A percentile compares a stretch with the other conserved stretches of the same genome.
Evolutionary conservation across 768 basidiomycete species (phyloP).

Genomic region (Trametes elegans): DNA sequence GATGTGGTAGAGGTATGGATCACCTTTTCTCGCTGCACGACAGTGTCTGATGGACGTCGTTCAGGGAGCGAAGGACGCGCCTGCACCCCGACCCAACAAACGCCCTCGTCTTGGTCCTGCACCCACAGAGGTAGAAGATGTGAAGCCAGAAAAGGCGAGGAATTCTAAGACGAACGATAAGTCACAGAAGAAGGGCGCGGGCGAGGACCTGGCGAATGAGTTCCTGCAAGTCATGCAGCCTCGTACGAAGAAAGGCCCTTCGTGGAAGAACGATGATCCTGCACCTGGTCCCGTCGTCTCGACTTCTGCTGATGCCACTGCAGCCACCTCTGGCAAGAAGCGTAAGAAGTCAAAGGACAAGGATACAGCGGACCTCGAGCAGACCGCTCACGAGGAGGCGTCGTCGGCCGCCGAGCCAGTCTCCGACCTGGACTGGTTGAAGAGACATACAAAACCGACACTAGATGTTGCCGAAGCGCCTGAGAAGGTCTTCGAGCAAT

Average conservation of each 20-base stretch:
- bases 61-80: conserved; percentile 69
- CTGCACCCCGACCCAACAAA: conserved; percentile 67
- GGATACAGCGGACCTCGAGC: background rate
- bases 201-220: conserved; percentile 44
- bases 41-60: background rate
- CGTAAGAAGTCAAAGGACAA: conserved; percentile 22
- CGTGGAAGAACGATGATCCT: conserved; percentile 58
- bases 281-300: background rate
- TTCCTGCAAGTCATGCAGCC: conserved; percentile 78
- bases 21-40: too few relatives aligned
- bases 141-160: conserved; percentile 9
- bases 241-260: conserved; percentile 51
- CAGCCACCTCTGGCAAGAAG: conserved; percentile 17
- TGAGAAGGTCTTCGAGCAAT: conserved; percentile 59
- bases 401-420: conserved; percentile 34
- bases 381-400: background rate
- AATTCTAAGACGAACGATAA: background rate
- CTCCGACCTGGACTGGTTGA: conserved; percentile 78
- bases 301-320: background rate
- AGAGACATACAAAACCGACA: conserved; percentile 53
- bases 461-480: conserved; percentile 33
- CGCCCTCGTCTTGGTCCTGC: conserved; percentile 49
- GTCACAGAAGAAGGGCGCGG: background rate
- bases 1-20: conserved; percentile 70
- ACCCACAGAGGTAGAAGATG: conserved; percentile 25